Evolutionary conservation across 331 rosid genomes (phyloP).

Genomic region (Arachis monticola): DNA sequence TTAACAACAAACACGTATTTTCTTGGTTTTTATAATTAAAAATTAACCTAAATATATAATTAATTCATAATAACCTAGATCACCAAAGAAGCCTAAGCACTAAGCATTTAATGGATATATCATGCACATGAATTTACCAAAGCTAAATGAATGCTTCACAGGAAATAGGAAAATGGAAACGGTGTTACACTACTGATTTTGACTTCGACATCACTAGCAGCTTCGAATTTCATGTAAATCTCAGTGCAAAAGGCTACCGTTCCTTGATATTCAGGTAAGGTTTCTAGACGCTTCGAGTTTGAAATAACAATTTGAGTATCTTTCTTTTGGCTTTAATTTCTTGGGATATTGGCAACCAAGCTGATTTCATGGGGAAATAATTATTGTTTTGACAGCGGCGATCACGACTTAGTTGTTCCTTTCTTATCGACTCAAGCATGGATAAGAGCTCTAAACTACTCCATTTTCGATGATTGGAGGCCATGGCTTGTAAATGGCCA

Average conservation of each 20-base stretch:
- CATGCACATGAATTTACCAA: not conserved
- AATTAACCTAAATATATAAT: no score
- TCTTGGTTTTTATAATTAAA: no score
- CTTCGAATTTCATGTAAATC: constrained; percentile 41
- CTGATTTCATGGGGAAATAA: not conserved
- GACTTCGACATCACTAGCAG: not conserved
- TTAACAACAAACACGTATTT: no score
- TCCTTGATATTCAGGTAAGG: constrained; percentile 54
- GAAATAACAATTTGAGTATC: not conserved
- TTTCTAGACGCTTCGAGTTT: not conserved
- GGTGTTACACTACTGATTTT: constrained; percentile 10
- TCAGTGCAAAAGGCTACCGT: constrained; percentile 49
- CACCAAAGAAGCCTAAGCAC: no score
- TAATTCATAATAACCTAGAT: no score
- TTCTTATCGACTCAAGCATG: constrained; percentile 60
- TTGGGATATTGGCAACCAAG: not conserved
- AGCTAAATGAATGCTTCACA: not conserved
- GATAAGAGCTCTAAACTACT: constrained; percentile 61
- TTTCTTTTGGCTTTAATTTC: not conserved
- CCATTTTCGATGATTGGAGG: constrained; percentile 69
- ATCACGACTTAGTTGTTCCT: constrained; percentile 53
- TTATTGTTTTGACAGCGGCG: constrained; percentile 51
- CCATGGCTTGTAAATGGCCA: constrained; percentile 54
- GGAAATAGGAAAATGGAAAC: constrained; percentile 48
- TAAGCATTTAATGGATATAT: no score